These are phyloP conservation scores for Ascochyta pisi DNA, from an alignment of 2,329 filamentous ascomycete genomes.

Conservation along the genomic window DNA sequence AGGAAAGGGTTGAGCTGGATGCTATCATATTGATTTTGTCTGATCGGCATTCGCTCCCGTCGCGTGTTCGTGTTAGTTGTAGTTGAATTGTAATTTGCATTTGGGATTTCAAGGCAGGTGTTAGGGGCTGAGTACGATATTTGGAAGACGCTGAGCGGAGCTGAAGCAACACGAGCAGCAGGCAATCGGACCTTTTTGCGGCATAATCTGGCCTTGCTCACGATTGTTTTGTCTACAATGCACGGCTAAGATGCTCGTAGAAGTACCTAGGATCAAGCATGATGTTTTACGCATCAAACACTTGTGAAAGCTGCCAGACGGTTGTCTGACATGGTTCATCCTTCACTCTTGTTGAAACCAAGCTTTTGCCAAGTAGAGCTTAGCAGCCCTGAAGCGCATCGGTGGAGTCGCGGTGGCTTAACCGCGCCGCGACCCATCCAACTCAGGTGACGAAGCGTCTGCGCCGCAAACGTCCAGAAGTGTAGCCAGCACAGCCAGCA, in stretches of 20 bases:
- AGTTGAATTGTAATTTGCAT: slow-evolving; percentile 8
- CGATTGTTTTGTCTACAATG: not conserved
- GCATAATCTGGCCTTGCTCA: not conserved
- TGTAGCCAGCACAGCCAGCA: not conserved
- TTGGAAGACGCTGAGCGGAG: slow-evolving; percentile 5
- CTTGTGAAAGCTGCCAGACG: slow-evolving; percentile 9
- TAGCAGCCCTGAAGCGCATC: slow-evolving; percentile 11
- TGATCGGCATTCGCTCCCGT: not conserved
- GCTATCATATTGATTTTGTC: slow-evolving; percentile 3
- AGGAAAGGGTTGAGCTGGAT: not conserved
- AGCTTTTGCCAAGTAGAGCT: slow-evolving; percentile 36
- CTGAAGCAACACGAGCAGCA: not conserved
- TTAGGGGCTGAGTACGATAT: not conserved
- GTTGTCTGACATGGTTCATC: not conserved
- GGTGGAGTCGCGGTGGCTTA: slow-evolving; percentile 6
- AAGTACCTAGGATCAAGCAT: not conserved
- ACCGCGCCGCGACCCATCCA: not conserved
- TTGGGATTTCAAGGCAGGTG: not conserved
- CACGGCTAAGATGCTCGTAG: no score
- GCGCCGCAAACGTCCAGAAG: slow-evolving; percentile 2
- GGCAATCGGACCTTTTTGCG: slow-evolving; percentile 9
- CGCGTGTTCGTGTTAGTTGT: not conserved
- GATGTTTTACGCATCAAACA: not conserved
- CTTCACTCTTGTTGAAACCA: slow-evolving; percentile 15
- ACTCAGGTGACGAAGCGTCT: slow-evolving; percentile 2